Conservation (phyloP, 1,139 yeast genomes). For the Diutina mesorugosa region DNA sequence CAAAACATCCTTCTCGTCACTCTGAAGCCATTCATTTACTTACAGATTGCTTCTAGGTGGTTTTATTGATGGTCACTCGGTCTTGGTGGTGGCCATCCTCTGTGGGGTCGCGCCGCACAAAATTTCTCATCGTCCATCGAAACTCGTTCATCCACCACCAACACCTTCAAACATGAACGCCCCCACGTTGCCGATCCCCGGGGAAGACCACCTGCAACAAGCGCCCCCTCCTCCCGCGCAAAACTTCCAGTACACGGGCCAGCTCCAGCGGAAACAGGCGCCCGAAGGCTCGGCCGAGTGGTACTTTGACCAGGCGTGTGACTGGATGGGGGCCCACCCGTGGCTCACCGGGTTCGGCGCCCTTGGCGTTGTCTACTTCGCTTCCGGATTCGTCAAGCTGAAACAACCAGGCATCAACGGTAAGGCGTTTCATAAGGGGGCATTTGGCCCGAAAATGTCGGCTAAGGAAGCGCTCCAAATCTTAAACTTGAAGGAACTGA, state of each 20-base stretch:
- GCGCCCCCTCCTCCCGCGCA: background rate
- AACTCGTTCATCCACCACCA: background rate
- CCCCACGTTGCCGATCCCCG: conserved; percentile 2
- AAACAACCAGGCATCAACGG: conserved; percentile 65
- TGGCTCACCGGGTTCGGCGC: conserved; percentile 61
- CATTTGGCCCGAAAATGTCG: conserved; percentile 82
- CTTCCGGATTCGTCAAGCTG: conserved; percentile 58
- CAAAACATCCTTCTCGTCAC: background rate
- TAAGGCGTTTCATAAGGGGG: conserved; percentile 68
- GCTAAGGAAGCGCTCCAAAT: conserved; percentile 87
- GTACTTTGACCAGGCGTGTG: conserved; percentile 53
- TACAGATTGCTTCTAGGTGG: no score
- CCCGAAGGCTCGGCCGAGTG: conserved; percentile 43
- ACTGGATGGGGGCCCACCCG: conserved; percentile 68
- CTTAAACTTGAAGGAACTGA: conserved; percentile 70
- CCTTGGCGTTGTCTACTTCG: conserved; percentile 48
- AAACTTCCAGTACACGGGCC: conserved; percentile 22
- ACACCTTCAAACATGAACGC: background rate
- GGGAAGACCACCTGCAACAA: background rate
- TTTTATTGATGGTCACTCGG: no score
- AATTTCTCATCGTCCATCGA: background rate
- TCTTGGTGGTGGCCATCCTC: background rate
- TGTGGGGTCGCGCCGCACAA: background rate
- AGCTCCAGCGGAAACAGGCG: conserved; percentile 27
- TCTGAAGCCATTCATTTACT: background rate